Evolutionary conservation across 2,329 filamentous ascomycete species (phyloP).

Genomic region (Fusarium verticillioides): DNA sequence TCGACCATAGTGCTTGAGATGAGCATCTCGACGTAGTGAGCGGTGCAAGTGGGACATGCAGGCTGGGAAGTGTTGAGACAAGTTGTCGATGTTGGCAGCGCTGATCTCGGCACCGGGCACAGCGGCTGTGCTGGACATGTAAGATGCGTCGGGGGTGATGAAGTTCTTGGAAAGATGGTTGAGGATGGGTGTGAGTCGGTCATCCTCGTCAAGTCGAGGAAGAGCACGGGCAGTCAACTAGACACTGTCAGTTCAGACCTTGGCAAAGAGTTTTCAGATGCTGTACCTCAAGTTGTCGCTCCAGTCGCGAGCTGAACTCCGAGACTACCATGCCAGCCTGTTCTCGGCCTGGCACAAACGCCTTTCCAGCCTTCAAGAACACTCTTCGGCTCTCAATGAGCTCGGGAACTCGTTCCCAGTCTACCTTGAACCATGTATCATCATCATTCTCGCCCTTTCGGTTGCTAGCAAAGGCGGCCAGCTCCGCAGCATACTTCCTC

Average conservation of each 20-base stretch:
- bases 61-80: constrained; percentile 85
- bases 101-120: constrained; percentile 79
- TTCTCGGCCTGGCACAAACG: constrained; percentile 88
- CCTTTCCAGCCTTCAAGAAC: constrained; percentile 82
- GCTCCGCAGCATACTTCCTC: constrained; percentile 67
- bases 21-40: constrained; percentile 84
- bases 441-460: constrained; percentile 68
- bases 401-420: constrained; percentile 93
- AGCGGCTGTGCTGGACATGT: constrained; percentile 70
- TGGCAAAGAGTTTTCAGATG: neutral
- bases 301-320: constrained; percentile 83
- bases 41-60: constrained; percentile 95
- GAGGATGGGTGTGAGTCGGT: constrained; percentile 78
- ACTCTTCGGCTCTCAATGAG: constrained; percentile 84
- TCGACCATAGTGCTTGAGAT: constrained; percentile 92
- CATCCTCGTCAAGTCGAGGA: constrained; percentile 94
- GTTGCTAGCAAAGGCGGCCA: constrained; percentile 62
- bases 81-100: constrained; percentile 80
- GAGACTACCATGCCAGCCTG: constrained; percentile 89
- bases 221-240: constrained; percentile 90
- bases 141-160: constrained; percentile 87
- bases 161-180: constrained; percentile 94
- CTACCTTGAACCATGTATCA: constrained; percentile 93
- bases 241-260: neutral
- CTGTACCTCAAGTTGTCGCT: constrained; percentile 82